Evolutionary conservation across 2,329 filamentous ascomycete genomes (phyloP), one percentile per base, ranked within the genome.

Genomic region (Fusarium poae): DNA sequence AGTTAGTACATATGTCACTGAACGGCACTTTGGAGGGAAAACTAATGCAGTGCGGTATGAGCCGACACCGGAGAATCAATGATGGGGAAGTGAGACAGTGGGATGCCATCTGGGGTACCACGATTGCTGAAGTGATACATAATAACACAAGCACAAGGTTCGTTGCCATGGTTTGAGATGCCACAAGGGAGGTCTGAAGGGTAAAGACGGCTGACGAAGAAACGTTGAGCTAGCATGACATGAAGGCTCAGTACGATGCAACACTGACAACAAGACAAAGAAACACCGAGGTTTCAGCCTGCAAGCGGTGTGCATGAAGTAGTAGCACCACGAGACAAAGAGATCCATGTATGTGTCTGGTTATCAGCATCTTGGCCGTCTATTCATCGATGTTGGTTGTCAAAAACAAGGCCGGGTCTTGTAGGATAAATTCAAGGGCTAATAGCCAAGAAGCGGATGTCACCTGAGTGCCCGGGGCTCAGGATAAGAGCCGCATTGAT

Each of bases 401-500:
- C 49, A 59, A 67, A 46, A 67, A n/a, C 55, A 49, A 53, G 67
- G 53, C 56, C 43, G 57, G 49, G 70, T 64, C 57, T 59, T 63
- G 57, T 62, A 35, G 30, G 46, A 58, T 30, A 42, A 51, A 57
- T 62, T 5, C 43, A 37, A 59, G 25, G 25, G 39, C 21, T 18
- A 25, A 15, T n/a, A 21, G 39, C 39, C 16, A 42, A 49, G 40
- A 56, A 51, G 71, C 55, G 55, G 37, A 30, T 48, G 68, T 71
- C 69, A 63, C 49, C 59, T 62, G 67, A 73, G 57, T 32, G 25
- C 25, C 32, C 23, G 50, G 54, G 35, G 54, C 59, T 68, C 51
- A 57, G 54, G 71, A 49, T 55, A 44, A 40, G 25, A 39, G 51
- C 52, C 51, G 62, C 57, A 60, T 50, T 70, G 62, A 70, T 72